Evolutionary conservation across 257 asterid genomes (phyloP).

Genomic region (Solanum medicagineum): DNA sequence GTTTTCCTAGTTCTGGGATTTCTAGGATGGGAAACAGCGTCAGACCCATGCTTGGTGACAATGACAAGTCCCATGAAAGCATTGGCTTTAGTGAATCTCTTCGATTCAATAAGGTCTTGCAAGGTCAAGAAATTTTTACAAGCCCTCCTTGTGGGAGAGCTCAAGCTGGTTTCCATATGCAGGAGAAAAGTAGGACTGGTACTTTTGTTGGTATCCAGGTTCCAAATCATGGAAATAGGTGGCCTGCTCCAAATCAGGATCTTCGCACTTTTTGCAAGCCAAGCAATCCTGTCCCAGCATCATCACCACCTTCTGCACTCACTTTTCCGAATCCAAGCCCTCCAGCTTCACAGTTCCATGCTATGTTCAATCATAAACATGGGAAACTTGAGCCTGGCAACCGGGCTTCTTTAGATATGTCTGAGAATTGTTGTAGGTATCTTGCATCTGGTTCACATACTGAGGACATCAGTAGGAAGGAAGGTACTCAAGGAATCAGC

Average conservation of each 20-base stretch:
- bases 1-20: slow-evolving; percentile 17
- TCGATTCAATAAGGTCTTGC: slow-evolving; percentile 87
- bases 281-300: slow-evolving; percentile 10
- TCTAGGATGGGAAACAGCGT: slow-evolving; percentile 16
- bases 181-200: slow-evolving; percentile 15
- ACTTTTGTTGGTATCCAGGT: slow-evolving; percentile 22
- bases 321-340: slow-evolving; percentile 35
- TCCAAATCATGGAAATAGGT: slow-evolving; percentile 31
- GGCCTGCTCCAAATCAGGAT: slow-evolving; percentile 29
- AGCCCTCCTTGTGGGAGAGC: slow-evolving; percentile 33
- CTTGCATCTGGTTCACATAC: slow-evolving; percentile 9
- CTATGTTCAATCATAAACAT: slow-evolving; percentile 9
- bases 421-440: slow-evolving; percentile 18
- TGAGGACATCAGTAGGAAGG: slow-evolving; percentile 8
- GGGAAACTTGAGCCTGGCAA: slow-evolving; percentile 17
- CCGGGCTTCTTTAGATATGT: slow-evolving; percentile 14
- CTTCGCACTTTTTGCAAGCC: slow-evolving; percentile 22
- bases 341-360: slow-evolving; percentile 21
- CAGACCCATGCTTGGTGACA: slow-evolving; percentile 24
- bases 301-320: slow-evolving; percentile 46
- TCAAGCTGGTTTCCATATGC: slow-evolving; percentile 14
- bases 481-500: slow-evolving; percentile 4
- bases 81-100: slow-evolving; percentile 36
- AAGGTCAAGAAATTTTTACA: slow-evolving; percentile 87
- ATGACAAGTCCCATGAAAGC: slow-evolving; percentile 21